phyloP scores from a whole-genome alignment of 306 rosid species.

The Castanospermum australe region DNA sequence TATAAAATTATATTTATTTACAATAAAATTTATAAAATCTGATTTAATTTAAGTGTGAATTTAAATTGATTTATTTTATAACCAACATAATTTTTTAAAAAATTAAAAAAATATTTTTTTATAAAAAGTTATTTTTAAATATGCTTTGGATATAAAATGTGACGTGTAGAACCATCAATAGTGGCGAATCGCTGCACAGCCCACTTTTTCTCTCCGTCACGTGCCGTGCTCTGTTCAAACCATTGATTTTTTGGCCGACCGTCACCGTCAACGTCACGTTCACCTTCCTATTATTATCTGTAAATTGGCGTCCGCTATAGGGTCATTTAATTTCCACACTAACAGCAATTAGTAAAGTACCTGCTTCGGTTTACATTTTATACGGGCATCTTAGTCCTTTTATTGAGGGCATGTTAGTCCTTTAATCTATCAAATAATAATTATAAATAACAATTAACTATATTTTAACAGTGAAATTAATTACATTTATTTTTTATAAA shows the following conservation, averaged over 20 bases:
- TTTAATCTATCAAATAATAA: neutral
- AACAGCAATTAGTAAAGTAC: no score
- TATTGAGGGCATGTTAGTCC: neutral
- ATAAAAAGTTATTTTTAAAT: no score
- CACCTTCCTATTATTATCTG: neutral
- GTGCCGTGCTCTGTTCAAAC: neutral
- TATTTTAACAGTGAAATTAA: no score
- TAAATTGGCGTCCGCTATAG: neutral
- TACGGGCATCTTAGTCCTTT: neutral
- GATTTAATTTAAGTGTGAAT: no score
- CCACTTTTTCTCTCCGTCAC: neutral
- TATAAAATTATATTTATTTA: no score
- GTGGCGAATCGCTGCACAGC: conserved; percentile 9
- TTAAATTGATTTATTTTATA: no score
- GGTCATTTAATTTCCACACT: neutral
- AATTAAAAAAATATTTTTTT: no score
- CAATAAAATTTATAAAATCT: no score
- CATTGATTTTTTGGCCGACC: neutral
- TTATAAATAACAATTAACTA: no score
- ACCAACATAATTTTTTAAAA: no score
- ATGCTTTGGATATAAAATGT: no score
- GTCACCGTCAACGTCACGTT: neutral
- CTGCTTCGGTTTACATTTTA: neutral
- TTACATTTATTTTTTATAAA: no score
- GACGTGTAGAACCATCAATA: neutral